Percentiles rank a stretch among this genome's conserved stretches.
These are phyloP conservation scores for Entrophospora sp. DNA, from an alignment of 192 early-diverging fungal species.

Conservation along the genomic window DNA sequence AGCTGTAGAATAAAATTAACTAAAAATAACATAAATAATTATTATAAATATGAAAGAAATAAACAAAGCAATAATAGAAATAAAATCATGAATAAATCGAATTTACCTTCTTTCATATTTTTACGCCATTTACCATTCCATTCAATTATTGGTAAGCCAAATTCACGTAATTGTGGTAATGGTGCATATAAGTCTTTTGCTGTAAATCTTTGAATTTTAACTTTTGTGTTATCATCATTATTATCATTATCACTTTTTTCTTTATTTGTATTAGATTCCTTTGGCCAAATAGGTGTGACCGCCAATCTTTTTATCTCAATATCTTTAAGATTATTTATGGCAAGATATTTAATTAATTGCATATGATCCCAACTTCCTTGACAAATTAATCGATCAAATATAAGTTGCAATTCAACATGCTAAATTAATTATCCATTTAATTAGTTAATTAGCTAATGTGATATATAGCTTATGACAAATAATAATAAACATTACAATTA, in stretches of 20 bases:
- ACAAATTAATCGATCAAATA: conserved; percentile 69
- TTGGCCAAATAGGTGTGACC: conserved; percentile 60
- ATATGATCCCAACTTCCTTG: conserved; percentile 78
- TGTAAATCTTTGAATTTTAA: conserved; percentile 35
- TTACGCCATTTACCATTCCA: conserved; percentile 53
- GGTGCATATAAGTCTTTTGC: conserved; percentile 65
- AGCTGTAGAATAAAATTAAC: conserved; percentile 40
- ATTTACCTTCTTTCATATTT: conserved; percentile 23
- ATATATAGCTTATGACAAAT: background rate
- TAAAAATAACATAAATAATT: conserved; percentile 22
- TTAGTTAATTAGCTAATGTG: background rate
- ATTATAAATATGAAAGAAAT: conserved; percentile 16
- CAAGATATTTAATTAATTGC: conserved; percentile 76
- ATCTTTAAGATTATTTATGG: conserved; percentile 49
- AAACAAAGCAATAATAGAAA: background rate
- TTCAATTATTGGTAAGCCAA: conserved; percentile 59
- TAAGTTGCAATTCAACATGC: conserved; percentile 75
- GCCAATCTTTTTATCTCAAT: conserved; percentile 53
- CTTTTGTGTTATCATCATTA: background rate
- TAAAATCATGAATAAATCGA: background rate
- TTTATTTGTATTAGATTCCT: conserved; percentile 51
- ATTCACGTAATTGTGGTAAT: conserved; percentile 38
- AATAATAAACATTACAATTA: background rate
- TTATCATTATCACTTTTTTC: conserved; percentile 41
- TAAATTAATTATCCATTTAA: conserved; percentile 21